Evolutionary conservation across 139 green algal species (phyloP).

Genomic region (Tetratostichococcus sp.): DNA sequence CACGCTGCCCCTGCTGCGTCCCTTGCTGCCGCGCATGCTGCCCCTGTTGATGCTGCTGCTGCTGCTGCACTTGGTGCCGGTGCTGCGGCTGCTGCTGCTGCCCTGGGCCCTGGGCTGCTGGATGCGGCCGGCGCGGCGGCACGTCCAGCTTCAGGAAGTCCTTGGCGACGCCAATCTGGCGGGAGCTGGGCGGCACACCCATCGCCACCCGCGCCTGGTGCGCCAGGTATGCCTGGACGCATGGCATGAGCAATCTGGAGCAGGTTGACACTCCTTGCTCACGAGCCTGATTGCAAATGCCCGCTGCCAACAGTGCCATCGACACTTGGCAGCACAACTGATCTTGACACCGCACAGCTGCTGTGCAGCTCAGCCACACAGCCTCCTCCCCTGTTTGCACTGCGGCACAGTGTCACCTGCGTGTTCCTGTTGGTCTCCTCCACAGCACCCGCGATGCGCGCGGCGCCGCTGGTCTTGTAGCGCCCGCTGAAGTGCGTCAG

Average conservation of each 20-base stretch:
- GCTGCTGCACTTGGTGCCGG: neutral
- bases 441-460: too few species aligned
- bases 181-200: neutral
- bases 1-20: neutral
- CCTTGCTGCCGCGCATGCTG: neutral
- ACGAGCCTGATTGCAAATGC: too few species aligned
- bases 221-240: neutral
- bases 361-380: too few species aligned
- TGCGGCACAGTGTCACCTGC: neutral
- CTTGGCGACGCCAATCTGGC: neutral
- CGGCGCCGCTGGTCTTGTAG: constrained; percentile 30
- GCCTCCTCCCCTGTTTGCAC: too few species aligned
- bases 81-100: neutral
- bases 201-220: neutral
- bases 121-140: neutral
- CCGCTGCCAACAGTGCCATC: too few species aligned
- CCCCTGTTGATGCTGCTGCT: neutral
- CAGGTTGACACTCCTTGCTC: too few species aligned
- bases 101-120: too few species aligned
- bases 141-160: neutral
- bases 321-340: too few species aligned
- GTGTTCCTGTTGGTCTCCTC: neutral
- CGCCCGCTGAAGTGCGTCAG: constrained; percentile 91
- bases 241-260: too few species aligned
- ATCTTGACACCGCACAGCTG: too few species aligned